Evolutionary conservation across 805 yeast species (phyloP), one percentile per base, ranked within the genome.

Genomic region (Candida methanosorbosa): DNA sequence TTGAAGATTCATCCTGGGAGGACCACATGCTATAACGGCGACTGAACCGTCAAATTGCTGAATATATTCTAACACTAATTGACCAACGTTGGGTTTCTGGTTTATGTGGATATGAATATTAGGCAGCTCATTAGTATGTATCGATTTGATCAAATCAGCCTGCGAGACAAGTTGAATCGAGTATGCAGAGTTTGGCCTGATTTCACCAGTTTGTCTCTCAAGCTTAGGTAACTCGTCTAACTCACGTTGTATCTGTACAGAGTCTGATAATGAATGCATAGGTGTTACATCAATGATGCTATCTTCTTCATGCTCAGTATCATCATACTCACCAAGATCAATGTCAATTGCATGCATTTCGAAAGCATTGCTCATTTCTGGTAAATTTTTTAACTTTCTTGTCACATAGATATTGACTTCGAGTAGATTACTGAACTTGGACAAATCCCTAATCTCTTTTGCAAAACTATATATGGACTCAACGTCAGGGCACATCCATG

Each of bases 21-120:
- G 75, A 26, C 72, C 75, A 58, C 75, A 70, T 3, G 68, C 52
- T 28, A 57, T 57, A 36, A 70, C 45, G 5, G 65, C 74, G 32
- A 62, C 42, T 12, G 68, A 46, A 3, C 43, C 44, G 67, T 64
- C 64, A 9, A 38, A 36, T 17, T 64, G 40, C n/a, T 49, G 49
- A 3, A 68, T 54, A 30, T 63, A 66, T 9, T 46, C 30, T 13
- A 41, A 39, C 6, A 69, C 50, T 5, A 67, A n/a, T 5, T 40
- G 49, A 5, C 42, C 40, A 19, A 65, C 34, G 30, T 60, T 42
- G 9, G 72, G 73, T 50, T 69, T 59, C n/a, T n/a, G n/a, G n/a
- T n/a, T n/a, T n/a, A n/a, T n/a, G n/a, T n/a, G n/a, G n/a, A n/a
- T n/a, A n/a, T n/a, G n/a, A n/a, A n/a, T n/a, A n/a, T n/a, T n/a